Evolutionary conservation across 495 filamentous ascomycete species (phyloP).

Genomic region (Penicillium samsonianum): DNA sequence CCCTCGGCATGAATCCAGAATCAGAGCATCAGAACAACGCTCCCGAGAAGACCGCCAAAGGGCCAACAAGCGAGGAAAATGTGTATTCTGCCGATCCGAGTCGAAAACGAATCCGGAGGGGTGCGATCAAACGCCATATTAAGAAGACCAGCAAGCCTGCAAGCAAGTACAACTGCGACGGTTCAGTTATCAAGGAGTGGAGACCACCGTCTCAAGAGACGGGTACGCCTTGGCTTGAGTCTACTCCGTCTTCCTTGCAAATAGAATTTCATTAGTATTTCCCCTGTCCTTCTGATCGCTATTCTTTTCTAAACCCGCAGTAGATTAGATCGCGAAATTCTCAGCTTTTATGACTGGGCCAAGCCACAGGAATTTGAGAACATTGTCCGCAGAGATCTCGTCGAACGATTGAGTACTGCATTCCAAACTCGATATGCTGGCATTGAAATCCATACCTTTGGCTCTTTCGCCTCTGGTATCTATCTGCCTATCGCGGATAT

Average conservation of each 20-base stretch:
- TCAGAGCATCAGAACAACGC: slow-evolving; percentile 25
- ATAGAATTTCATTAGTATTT: slow-evolving; percentile 30
- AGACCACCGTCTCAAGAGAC: slow-evolving; percentile 39
- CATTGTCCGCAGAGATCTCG: slow-evolving; percentile 65
- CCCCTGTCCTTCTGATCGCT: slow-evolving; percentile 1
- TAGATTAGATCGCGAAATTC: slow-evolving; percentile 78
- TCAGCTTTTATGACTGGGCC: slow-evolving; percentile 85
- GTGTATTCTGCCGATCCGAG: slow-evolving; percentile 43
- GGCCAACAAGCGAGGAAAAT: slow-evolving; percentile 17
- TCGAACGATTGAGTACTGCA: slow-evolving; percentile 59
- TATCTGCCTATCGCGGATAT: slow-evolving; percentile 93
- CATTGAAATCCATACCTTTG: slow-evolving; percentile 70
- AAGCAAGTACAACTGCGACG: slow-evolving; percentile 43
- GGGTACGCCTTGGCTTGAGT: slow-evolving; percentile 62
- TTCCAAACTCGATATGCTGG: slow-evolving; percentile 54
- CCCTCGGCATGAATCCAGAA: slow-evolving; percentile 65
- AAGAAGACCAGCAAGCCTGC: slow-evolving; percentile 46
- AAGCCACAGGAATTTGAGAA: slow-evolving; percentile 74
- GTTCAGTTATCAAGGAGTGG: slow-evolving; percentile 61
- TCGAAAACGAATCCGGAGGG: slow-evolving; percentile 71
- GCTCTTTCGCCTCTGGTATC: slow-evolving; percentile 87
- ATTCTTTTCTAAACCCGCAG: background rate
- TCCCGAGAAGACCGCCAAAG: slow-evolving; percentile 41
- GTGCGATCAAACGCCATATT: slow-evolving; percentile 57
- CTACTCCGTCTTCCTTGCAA: slow-evolving; percentile 25